Evolutionary conservation across 352 stramenopile genomes (phyloP).

Genomic region (Vaucheria bursata): DNA sequence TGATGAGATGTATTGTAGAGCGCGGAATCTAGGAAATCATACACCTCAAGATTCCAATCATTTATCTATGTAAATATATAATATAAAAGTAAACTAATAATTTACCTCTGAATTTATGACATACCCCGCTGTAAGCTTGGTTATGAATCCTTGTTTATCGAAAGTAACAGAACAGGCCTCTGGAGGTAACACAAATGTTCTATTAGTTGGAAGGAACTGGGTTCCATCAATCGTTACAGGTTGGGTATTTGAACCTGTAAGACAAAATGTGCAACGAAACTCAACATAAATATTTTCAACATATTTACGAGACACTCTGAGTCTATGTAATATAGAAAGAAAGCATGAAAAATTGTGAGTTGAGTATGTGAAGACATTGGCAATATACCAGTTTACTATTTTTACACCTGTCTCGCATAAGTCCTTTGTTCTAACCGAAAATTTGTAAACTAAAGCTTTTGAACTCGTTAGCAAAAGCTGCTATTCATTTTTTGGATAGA

Average conservation of each 20-base stretch:
- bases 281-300: too few relatives aligned
- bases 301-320: too few relatives aligned
- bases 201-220: constrained; percentile 28
- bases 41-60: too few relatives aligned
- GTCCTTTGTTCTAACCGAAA: too few relatives aligned
- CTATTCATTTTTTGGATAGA: too few relatives aligned
- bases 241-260: not conserved
- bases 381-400: too few relatives aligned
- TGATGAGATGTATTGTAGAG: too few relatives aligned
- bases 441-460: too few relatives aligned
- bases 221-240: not conserved
- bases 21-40: too few relatives aligned
- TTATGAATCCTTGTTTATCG: constrained; percentile 16
- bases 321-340: not conserved
- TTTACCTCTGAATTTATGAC: constrained; percentile 28
- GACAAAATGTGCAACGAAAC: not conserved
- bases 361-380: not conserved
- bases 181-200: constrained; percentile 8
- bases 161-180: constrained; percentile 38
- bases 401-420: too few relatives aligned
- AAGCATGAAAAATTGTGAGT: not conserved
- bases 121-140: constrained; percentile 24
- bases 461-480: too few relatives aligned
- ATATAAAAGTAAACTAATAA: not conserved
- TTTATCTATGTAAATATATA: not conserved